These are phyloP conservation scores for Eimeria mitis DNA, from an alignment of 169 alveolate species.

Conservation along the genomic window DNA sequence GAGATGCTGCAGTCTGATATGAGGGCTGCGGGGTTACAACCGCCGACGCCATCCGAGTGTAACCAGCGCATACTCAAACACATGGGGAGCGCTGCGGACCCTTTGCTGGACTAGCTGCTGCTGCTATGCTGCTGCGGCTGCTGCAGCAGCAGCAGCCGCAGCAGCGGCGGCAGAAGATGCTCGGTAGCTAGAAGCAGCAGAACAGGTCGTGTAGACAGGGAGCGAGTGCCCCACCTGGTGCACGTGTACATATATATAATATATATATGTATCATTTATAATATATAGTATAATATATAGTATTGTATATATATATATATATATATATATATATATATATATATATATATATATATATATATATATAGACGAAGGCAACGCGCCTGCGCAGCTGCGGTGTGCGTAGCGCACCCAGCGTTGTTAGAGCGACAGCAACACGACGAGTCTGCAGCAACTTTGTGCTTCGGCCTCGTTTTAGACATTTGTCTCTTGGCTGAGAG, in stretches of 20 bases:
- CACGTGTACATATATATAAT: no score
- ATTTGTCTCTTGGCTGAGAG: neutral
- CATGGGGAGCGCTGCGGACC: conserved; percentile 1
- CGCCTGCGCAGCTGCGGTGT: neutral
- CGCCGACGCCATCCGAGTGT: conserved; percentile 76
- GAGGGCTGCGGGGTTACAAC: conserved; percentile 67
- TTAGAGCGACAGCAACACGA: neutral
- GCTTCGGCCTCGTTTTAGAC: neutral
- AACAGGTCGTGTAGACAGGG: neutral
- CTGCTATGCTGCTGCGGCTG: neutral
- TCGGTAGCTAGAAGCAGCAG: neutral
- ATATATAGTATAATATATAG: no score
- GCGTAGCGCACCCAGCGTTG: neutral
- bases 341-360: no score
- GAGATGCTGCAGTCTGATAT: conserved; percentile 86
- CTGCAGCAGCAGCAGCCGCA: neutral
- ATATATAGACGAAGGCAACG: neutral
- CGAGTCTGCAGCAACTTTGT: neutral
- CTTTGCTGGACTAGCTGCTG: neutral
- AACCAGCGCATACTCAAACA: conserved; percentile 28
- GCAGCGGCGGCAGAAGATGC: no score
- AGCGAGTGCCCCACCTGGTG: neutral
- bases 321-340: no score
- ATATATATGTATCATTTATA: no score
- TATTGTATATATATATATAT: no score